A percentile compares a stretch with the other conserved stretches of the same genome.
Conservation (phyloP, 225 moss, liverwort and hornwort species). For the Marchantia polymorpha region DNA sequence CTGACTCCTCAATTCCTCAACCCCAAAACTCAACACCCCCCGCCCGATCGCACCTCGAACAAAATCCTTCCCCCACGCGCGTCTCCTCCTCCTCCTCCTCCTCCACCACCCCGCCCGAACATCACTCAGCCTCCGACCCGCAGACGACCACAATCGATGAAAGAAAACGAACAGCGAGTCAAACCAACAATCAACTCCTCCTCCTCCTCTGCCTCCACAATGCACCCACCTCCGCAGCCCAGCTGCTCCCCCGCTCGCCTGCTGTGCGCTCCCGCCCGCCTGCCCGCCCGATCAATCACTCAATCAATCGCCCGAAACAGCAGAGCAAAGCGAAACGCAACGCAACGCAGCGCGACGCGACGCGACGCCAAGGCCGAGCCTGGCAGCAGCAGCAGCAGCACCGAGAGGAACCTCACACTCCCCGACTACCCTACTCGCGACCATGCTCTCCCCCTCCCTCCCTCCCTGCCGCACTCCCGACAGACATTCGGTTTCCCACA, state of each 20-base stretch:
- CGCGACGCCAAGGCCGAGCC: background rate
- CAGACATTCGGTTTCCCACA: too few species aligned
- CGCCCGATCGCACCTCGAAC: background rate
- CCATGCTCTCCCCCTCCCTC: background rate
- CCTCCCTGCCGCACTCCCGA: background rate
- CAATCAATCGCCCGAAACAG: background rate
- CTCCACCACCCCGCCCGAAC: background rate
- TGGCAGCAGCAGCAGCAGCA: background rate
- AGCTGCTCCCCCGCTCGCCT: background rate
- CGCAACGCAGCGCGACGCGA: background rate
- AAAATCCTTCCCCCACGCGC: background rate
- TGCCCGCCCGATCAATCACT: background rate
- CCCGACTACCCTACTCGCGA: background rate
- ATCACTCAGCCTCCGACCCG: background rate
- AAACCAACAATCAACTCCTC: background rate
- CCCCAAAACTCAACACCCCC: too few species aligned
- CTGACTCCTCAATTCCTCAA: background rate
- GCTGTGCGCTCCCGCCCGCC: background rate
- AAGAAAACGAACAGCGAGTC: background rate
- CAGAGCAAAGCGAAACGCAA: background rate
- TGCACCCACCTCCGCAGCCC: background rate
- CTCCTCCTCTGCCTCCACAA: too few species aligned
- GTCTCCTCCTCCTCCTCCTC: slow-evolving; percentile 1
- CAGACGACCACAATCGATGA: background rate
- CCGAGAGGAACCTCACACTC: background rate